Base-by-base conservation (phyloP, 139 green algal species). In the Chloropicon primus region DNA sequence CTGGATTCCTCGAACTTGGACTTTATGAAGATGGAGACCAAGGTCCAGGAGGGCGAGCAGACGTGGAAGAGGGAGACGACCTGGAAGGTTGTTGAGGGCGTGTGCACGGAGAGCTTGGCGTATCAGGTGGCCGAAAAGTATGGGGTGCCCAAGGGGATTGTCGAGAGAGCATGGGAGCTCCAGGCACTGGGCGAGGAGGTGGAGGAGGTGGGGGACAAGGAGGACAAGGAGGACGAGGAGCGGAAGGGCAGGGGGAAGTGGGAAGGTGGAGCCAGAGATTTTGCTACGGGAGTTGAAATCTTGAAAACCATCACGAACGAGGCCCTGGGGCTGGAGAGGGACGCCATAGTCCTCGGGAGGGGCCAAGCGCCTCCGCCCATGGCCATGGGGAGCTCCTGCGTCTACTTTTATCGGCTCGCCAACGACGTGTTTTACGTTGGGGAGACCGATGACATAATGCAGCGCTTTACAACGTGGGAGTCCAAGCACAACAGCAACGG, bases 361-460 rank as follows among this genome's bases (percentile, higher is more conserved):
- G 83, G 78, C 27, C 74, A 85, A 25, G 41, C 77, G 1, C 87
- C 87, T 0, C 87, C 85, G 1, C 79, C 83, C 1, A 53, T 22
- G 5, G 78, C 76, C 0, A 71, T 76, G 0, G 77, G 80, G 27
- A 72, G 23, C 24, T 83, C 84, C 22, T 89, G 84, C 78, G 81
- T 90, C 21, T 92, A 92, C 53, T 75, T 92, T 5, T 28, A 86
- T 2, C 74, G 82, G 1, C 77, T 84, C 24, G 17, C 22, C 2
- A 29, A 88, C 71, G 88, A 84, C 22, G 82, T 76, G 71, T 82
- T 86, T 1, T 92, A 92, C 75, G 79, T 78, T 25, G 88, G 88
- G 0, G 78, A 90, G 81, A 86, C 82, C 1, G 86, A 92, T 54
- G n/a, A 79, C 54, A 25, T 92, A 2, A n/a, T 26, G 2, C 72